Conservation (phyloP, 1,139 yeast genomes). For the Blastobotrys capitulatus region DNA sequence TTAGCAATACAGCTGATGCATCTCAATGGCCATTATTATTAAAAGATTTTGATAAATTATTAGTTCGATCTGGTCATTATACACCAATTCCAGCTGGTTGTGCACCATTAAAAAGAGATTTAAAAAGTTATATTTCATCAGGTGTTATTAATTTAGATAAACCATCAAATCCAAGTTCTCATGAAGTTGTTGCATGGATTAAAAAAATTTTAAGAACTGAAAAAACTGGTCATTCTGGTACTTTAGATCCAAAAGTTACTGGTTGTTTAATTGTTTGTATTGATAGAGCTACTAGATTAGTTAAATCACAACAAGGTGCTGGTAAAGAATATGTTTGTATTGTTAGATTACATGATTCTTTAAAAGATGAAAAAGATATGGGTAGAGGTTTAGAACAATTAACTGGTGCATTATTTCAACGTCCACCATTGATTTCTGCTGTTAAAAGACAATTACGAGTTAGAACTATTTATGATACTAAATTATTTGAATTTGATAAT, state of each 20-base stretch:
- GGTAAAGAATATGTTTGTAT: conserved; percentile 99
- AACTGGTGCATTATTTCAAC: conserved; percentile 97
- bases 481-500: conserved; percentile 91
- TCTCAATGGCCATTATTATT: conserved; percentile 93
- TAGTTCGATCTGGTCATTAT: conserved; percentile 94
- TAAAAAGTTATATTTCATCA: conserved; percentile 81
- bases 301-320: conserved; percentile 98
- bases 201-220: conserved; percentile 92
- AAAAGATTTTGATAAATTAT: conserved; percentile 87
- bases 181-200: conserved; percentile 99
- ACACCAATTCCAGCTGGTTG: conserved; percentile 96
- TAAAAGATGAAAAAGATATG: conserved; percentile 85
- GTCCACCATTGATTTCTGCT: conserved; percentile 98
- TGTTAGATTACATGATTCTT: conserved; percentile 88
- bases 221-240: conserved; percentile 98
- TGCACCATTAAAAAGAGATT: conserved; percentile 90
- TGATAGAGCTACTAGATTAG: conserved; percentile 96
- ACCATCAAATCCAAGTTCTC: conserved; percentile 96
- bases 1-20: conserved; percentile 76
- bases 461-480: conserved; percentile 94
- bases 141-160: conserved; percentile 97
- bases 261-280: conserved; percentile 92
- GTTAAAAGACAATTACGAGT: conserved; percentile 99
- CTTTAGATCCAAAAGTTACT: conserved; percentile 97
- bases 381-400: conserved; percentile 85